Conservation (phyloP, 2,329 filamentous ascomycete genomes). For the Alternaria burnsii region DNA sequence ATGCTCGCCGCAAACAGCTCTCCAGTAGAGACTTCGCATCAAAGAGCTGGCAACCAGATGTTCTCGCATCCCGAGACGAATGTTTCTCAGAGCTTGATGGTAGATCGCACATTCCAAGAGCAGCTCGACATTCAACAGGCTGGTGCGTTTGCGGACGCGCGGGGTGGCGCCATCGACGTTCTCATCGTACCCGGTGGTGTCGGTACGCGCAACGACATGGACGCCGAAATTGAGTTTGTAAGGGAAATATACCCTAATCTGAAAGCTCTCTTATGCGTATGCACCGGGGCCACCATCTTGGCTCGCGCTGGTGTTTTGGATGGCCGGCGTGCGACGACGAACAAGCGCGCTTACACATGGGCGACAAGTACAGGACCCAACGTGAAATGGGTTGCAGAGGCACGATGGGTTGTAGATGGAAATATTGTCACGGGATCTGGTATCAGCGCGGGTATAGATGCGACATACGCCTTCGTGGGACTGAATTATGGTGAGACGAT, state of each 20-base stretch:
- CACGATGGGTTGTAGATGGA: constrained; percentile 67
- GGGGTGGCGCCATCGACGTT: constrained; percentile 56
- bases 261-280: constrained; percentile 68
- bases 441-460: constrained; percentile 70
- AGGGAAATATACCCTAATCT: constrained; percentile 57
- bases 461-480: constrained; percentile 63
- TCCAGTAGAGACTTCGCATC: constrained; percentile 34
- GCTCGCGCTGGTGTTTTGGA: constrained; percentile 67
- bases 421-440: constrained; percentile 72
- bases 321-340: constrained; percentile 68
- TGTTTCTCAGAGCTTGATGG: constrained; percentile 27
- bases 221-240: constrained; percentile 58
- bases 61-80: constrained; percentile 26
- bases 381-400: constrained; percentile 65
- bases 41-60: constrained; percentile 25
- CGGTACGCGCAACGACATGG: constrained; percentile 53
- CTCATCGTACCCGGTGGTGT: constrained; percentile 71
- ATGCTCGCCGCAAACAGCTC: constrained; percentile 33
- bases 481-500: constrained; percentile 62
- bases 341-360: constrained; percentile 64
- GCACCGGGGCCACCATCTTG: constrained; percentile 67
- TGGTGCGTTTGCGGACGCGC: constrained; percentile 3
- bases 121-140: constrained; percentile 26
- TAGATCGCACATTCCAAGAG: constrained; percentile 27
- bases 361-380: constrained; percentile 53